Evolutionary conservation across 202 grass and related monocot species (phyloP), one percentile per base, ranked within the genome.

Genomic region (Musa balbisiana): DNA sequence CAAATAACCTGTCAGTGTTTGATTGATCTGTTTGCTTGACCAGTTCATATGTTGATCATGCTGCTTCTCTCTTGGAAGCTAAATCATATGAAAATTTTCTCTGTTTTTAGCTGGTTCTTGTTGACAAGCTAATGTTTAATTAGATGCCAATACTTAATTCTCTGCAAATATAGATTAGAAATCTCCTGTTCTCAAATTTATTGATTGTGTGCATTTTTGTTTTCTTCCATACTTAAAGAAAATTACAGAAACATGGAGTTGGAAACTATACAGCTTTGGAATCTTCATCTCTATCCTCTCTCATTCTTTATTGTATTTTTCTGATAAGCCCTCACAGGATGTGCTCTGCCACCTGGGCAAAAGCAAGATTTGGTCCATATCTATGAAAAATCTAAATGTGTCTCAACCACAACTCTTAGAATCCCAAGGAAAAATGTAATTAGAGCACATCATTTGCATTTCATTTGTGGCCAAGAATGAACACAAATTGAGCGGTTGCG

Each of bases 281-380:
- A 43, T 43, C 56, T 9, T 60, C 6, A 17, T n/a, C 14, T 21
- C n/a, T 60, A 33, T 67, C 64, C 5, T 8, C 5, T 8, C 16
- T 17, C 33, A 50, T 49, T 69, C 67, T 51, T 69, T 69, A 69
- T 50, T 20, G n/a, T 15, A n/a, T 19, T 10, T 43, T n/a, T 51
- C 33, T 69, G 27, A 69, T 10, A 20, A 19, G 33, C 33, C 9
- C 2, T 49, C 11, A 8, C 17, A 50, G 15, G 67, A 50, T 50
- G 17, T 33, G 8, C 15, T 26, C 1, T 69, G 66, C 66, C 66
- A 50, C 66, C 43, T 49, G 10, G 21, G 21, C 14, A 68, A 49
- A 17, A 49, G 65, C 13, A 43, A 68, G 26, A 49, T 49, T 68
- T 68, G 65, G 65, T 68, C 29, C 65, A 49, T 43, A 68, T 68